phyloP scores from a whole-genome alignment of 768 basidiomycete genomes.

The Tephrocybe sp. region DNA sequence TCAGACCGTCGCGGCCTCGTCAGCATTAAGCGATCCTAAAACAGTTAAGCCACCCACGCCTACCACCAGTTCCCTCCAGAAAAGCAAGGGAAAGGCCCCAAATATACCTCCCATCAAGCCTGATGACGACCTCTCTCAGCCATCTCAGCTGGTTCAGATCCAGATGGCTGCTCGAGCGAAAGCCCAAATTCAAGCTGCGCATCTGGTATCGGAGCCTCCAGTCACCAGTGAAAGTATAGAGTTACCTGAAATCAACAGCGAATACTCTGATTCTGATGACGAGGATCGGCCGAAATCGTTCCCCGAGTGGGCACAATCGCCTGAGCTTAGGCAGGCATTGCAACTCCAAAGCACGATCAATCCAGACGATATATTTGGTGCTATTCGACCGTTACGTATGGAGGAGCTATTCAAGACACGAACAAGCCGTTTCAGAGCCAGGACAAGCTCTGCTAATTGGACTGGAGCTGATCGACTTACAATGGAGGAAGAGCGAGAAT shows the following conservation, averaged over 20 bases:
- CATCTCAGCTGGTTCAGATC: conserved; percentile 61
- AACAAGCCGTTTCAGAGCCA: conserved; percentile 80
- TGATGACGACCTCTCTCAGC: conserved; percentile 57
- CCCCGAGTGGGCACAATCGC: conserved; percentile 91
- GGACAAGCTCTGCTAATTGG: conserved; percentile 97
- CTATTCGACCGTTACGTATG: conserved; percentile 84
- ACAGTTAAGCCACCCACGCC: conserved; percentile 26
- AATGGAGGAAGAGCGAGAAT: conserved; percentile 80
- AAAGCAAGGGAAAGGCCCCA: conserved; percentile 53
- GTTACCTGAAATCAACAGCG: conserved; percentile 93
- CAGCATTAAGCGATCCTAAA: conserved; percentile 35
- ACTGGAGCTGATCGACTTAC: conserved; percentile 88
- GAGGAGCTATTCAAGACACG: conserved; percentile 87
- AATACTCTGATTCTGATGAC: conserved; percentile 96
- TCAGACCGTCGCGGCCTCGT: conserved; percentile 23
- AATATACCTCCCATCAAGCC: conserved; percentile 21
- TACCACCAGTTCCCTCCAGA: conserved; percentile 18
- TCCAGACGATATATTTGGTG: conserved; percentile 91
- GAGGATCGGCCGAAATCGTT: conserved; percentile 76
- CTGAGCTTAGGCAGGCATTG: conserved; percentile 77
- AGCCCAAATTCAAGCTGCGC: conserved; percentile 64
- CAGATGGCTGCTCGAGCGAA: conserved; percentile 75
- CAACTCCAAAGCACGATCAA: conserved; percentile 84
- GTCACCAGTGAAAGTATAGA: conserved; percentile 81
- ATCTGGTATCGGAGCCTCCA: conserved; percentile 40